Percentiles rank a stretch among this genome's conserved stretches.
These are phyloP conservation scores for Haematococcus sp. DNA, from an alignment of 139 green algal species.

Conservation along the genomic window DNA sequence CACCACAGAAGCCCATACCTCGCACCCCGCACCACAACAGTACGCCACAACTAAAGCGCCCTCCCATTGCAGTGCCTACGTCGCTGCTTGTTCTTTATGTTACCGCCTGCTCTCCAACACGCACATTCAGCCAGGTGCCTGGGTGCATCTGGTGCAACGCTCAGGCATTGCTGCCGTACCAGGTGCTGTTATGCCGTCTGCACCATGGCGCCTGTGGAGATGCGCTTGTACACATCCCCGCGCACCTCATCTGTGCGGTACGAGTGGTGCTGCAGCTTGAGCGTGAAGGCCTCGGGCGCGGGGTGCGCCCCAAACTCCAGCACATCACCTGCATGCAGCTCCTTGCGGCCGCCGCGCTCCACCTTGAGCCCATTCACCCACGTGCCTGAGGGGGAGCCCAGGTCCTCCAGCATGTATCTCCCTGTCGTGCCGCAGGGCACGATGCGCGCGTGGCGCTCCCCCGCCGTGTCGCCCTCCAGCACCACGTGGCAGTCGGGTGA, in stretches of 20 bases:
- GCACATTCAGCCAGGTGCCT: no score
- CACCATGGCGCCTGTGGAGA: constrained; percentile 11
- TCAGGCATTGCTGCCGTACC: no score
- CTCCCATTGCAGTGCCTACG: no score
- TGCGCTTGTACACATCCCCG: constrained; percentile 16
- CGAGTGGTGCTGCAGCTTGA: constrained; percentile 65
- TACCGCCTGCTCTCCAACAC: no score
- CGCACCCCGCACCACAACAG: no score
- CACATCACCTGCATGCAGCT: constrained; percentile 59
- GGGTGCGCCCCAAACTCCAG: constrained; percentile 59
- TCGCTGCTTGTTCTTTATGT: no score
- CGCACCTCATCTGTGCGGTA: constrained; percentile 17
- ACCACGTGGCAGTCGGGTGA: constrained; percentile 15
- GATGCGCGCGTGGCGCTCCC: constrained; percentile 29
- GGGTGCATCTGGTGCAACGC: no score
- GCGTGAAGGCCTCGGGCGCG: constrained; percentile 33
- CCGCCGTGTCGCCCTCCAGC: constrained; percentile 24
- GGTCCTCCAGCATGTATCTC: constrained; percentile 51
- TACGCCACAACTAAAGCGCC: no score
- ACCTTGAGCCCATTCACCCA: constrained; percentile 70
- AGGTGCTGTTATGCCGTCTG: background rate
- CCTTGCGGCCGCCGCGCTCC: constrained; percentile 11
- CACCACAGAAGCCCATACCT: no score
- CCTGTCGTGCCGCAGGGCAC: constrained; percentile 5
- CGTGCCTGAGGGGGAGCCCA: constrained; percentile 47